A percentile compares a stretch with the other conserved stretches of the same genome.
Conservation (phyloP, 805 yeast genomes). For the Schwanniomyces polymorphus region DNA sequence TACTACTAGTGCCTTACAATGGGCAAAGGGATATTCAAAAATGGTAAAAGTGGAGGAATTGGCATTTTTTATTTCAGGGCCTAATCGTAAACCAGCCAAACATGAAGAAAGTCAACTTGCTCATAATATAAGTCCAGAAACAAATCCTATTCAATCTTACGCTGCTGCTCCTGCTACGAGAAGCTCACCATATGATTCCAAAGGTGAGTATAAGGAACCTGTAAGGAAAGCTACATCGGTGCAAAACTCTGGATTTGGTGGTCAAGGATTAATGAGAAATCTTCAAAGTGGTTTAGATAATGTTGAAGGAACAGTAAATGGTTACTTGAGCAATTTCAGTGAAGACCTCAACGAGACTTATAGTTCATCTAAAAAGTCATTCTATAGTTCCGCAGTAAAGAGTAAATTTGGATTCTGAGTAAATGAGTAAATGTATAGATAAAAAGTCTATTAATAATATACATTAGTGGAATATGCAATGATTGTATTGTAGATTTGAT, state of each 20-base stretch:
- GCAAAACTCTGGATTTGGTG: slow-evolving; percentile 38
- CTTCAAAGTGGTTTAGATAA: slow-evolving; percentile 53
- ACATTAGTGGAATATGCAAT: too few species aligned
- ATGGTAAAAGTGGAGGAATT: slow-evolving; percentile 63
- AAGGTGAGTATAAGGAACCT: slow-evolving; percentile 46
- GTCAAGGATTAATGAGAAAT: slow-evolving; percentile 43
- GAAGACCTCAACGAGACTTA: slow-evolving; percentile 54
- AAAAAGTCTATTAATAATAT: too few species aligned
- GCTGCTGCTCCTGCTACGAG: slow-evolving; percentile 22
- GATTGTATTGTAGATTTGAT: too few species aligned
- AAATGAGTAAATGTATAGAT: too few species aligned
- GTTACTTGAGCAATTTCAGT: slow-evolving; percentile 55
- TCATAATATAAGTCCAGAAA: slow-evolving; percentile 44
- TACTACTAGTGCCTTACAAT: slow-evolving; percentile 69
- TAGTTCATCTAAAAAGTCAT: slow-evolving; percentile 48
- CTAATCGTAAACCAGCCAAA: slow-evolving; percentile 61
- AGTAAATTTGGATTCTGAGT: slow-evolving; percentile 52
- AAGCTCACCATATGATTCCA: slow-evolving; percentile 5
- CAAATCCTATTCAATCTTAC: slow-evolving; percentile 35
- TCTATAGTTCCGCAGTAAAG: slow-evolving; percentile 52
- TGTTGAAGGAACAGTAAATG: slow-evolving; percentile 55
- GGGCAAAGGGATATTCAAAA: slow-evolving; percentile 77
- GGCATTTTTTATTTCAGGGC: slow-evolving; percentile 70
- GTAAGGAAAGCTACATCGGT: slow-evolving; percentile 36
- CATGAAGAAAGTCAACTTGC: slow-evolving; percentile 60